Conservation (phyloP, 1,284 basidiomycete species). For the Leccinum subfulvum region DNA sequence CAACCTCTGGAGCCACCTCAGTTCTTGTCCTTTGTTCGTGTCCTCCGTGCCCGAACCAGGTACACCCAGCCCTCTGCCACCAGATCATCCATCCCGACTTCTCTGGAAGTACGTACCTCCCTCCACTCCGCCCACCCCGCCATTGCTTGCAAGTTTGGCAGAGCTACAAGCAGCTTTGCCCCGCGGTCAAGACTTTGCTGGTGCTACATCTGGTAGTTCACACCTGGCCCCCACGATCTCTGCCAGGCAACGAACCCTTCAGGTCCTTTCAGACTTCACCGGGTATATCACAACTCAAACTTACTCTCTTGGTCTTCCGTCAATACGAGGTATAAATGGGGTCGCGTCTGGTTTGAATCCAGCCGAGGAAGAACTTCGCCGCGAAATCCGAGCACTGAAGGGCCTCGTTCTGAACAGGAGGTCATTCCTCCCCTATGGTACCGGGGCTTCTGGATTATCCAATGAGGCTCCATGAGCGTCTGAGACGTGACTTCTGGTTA, state of each 20-base stretch:
- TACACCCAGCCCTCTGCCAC: slow-evolving; percentile 4
- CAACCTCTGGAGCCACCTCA: slow-evolving; percentile 59
- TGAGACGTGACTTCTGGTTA: background rate
- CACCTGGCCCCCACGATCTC: slow-evolving; percentile 26
- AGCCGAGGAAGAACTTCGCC: slow-evolving; percentile 46
- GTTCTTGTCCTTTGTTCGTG: slow-evolving; percentile 50
- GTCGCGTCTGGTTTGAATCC: slow-evolving; percentile 8
- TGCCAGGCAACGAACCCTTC: slow-evolving; percentile 44
- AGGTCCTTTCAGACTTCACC: slow-evolving; percentile 49
- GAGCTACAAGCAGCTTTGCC: slow-evolving; percentile 47
- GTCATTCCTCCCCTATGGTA: slow-evolving; percentile 25
- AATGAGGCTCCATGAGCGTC: slow-evolving; percentile 5
- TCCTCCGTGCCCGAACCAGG: slow-evolving; percentile 20
- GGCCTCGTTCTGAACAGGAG: slow-evolving; percentile 53
- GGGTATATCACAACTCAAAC: slow-evolving; percentile 53
- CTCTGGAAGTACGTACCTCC: slow-evolving; percentile 57
- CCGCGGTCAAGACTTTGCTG: slow-evolving; percentile 27
- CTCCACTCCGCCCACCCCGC: slow-evolving; percentile 38
- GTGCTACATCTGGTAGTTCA: slow-evolving; percentile 32
- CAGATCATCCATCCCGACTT: slow-evolving; percentile 31
- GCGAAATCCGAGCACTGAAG: slow-evolving; percentile 53
- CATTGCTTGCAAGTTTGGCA: slow-evolving; percentile 46
- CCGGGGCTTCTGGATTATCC: slow-evolving; percentile 3
- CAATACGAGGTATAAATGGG: slow-evolving; percentile 16
- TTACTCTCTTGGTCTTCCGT: slow-evolving; percentile 34